phyloP scores from a whole-genome alignment of 208 protist species.

The Novymonas esmeraldas region DNA sequence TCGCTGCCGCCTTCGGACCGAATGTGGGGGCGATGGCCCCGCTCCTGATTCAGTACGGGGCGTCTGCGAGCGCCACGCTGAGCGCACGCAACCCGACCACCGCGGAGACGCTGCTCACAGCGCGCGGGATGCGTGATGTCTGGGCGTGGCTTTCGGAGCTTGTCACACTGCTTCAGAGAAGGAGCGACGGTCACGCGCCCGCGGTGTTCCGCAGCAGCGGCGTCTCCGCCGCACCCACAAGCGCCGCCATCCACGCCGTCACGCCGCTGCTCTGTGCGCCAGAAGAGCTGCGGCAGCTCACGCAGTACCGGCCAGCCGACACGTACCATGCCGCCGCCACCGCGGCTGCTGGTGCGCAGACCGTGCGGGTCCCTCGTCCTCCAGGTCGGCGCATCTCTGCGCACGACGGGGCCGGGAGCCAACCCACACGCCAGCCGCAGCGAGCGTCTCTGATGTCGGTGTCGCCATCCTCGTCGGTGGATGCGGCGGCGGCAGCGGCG shows the following conservation, averaged over 20 bases:
- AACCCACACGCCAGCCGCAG: not conserved
- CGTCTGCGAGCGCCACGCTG: slow-evolving; percentile 23
- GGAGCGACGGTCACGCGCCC: not conserved
- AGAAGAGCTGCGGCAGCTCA: slow-evolving; percentile 2
- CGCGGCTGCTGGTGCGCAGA: not conserved
- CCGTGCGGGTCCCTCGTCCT: not conserved
- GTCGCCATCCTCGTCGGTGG: not conserved
- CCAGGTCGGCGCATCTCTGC: not conserved
- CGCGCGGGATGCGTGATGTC: slow-evolving; percentile 18
- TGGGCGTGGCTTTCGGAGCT: slow-evolving; percentile 17
- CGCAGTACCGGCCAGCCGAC: not conserved
- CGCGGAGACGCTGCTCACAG: slow-evolving; percentile 38
- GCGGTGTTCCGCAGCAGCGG: not conserved
- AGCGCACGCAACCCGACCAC: not conserved
- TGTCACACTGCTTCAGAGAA: not conserved
- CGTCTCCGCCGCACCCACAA: not conserved
- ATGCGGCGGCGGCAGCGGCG: not conserved
- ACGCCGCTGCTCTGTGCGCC: slow-evolving; percentile 9
- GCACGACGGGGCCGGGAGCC: not conserved
- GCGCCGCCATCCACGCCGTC: not conserved
- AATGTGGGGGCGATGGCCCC: slow-evolving; percentile 43
- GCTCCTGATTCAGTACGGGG: slow-evolving; percentile 52
- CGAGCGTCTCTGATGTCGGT: no score
- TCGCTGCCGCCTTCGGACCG: slow-evolving; percentile 48
- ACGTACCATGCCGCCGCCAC: not conserved